Percentiles rank a stretch among this genome's conserved stretches.
Evolutionary conservation across 441 rosid genomes (phyloP).

Genomic region (Euphorbia celastroides): DNA sequence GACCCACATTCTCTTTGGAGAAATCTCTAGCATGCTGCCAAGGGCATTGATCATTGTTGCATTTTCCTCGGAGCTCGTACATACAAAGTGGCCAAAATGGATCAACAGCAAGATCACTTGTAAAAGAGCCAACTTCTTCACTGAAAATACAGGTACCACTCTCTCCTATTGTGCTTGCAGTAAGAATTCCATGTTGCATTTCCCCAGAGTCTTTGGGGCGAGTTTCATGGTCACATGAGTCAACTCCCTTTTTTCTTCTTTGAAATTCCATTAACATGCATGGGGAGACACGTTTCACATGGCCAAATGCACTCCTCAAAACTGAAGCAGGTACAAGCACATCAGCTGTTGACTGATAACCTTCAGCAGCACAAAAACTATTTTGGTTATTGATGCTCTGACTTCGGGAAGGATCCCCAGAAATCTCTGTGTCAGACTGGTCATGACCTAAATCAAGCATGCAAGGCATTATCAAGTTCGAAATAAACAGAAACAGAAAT

Average conservation of each 20-base stretch:
- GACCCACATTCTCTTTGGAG: slow-evolving; percentile 29
- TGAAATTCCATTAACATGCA: slow-evolving; percentile 24
- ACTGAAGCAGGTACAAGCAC: slow-evolving; percentile 36
- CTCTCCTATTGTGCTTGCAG: slow-evolving; percentile 30
- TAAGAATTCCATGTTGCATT: slow-evolving; percentile 21
- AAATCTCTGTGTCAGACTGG: slow-evolving; percentile 30
- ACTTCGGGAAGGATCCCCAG: slow-evolving; percentile 29
- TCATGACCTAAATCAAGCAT: slow-evolving; percentile 35
- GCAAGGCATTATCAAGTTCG: slow-evolving; percentile 10
- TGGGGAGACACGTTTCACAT: slow-evolving; percentile 38
- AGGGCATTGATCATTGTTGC: slow-evolving; percentile 89
- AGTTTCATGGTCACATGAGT: slow-evolving; percentile 20
- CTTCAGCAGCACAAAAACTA: slow-evolving; percentile 20
- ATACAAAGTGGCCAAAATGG: slow-evolving; percentile 87
- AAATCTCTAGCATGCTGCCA: slow-evolving; percentile 84
- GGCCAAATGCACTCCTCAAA: slow-evolving; percentile 53
- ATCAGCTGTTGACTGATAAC: slow-evolving; percentile 16
- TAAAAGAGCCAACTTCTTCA: slow-evolving; percentile 42
- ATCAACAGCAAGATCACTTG: slow-evolving; percentile 49
- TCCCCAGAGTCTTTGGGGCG: slow-evolving; percentile 29
- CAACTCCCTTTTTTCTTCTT: slow-evolving; percentile 24
- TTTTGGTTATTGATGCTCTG: slow-evolving; percentile 24
- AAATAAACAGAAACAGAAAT: background rate
- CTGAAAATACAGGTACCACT: slow-evolving; percentile 19
- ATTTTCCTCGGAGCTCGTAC: slow-evolving; percentile 95